phyloP scores from a whole-genome alignment of 1,284 basidiomycete species.

The Tranzscheliella williamsii region DNA sequence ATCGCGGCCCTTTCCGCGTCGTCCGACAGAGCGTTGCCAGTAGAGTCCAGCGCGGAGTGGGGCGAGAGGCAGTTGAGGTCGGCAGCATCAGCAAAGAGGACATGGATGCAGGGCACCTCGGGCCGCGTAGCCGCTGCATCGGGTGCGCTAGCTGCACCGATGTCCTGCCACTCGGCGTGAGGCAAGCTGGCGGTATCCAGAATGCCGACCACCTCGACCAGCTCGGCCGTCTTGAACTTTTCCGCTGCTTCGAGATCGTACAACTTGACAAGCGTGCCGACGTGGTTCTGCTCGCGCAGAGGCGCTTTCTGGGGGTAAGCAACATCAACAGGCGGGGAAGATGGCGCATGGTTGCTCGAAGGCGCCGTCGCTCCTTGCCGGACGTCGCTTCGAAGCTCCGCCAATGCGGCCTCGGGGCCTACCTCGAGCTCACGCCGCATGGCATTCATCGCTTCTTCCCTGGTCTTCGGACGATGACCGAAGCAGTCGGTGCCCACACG shows the following conservation, averaged over 20 bases:
- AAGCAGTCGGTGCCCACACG: conserved; percentile 91
- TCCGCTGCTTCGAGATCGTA: conserved; percentile 52
- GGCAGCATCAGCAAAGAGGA: conserved; percentile 23
- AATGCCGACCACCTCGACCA: conserved; percentile 54
- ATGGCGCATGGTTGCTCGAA: conserved; percentile 4
- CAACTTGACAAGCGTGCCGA: conserved; percentile 36
- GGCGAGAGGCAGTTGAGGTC: conserved; percentile 12
- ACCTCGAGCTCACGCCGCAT: conserved; percentile 50
- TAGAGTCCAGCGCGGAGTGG: background rate
- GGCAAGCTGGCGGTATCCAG: conserved; percentile 38
- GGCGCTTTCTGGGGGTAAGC: conserved; percentile 21
- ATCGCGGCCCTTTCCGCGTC: conserved; percentile 10
- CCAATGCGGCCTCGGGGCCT: conserved; percentile 26
- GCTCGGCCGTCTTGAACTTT: conserved; percentile 48
- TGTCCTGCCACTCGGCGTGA: conserved; percentile 38
- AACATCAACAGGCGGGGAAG: too few species aligned
- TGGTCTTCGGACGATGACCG: conserved; percentile 64
- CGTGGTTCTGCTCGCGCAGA: conserved; percentile 17
- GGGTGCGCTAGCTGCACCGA: conserved; percentile 8
- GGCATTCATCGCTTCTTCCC: conserved; percentile 47
- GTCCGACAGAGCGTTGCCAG: conserved; percentile 6
- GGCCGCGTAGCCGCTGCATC: conserved; percentile 2
- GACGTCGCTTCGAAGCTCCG: conserved; percentile 7
- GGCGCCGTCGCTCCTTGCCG: background rate
- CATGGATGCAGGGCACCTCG: conserved; percentile 46